Evolutionary conservation across 2,329 filamentous ascomycete species (phyloP).

Genomic region (Mycosphaerella sp.): DNA sequence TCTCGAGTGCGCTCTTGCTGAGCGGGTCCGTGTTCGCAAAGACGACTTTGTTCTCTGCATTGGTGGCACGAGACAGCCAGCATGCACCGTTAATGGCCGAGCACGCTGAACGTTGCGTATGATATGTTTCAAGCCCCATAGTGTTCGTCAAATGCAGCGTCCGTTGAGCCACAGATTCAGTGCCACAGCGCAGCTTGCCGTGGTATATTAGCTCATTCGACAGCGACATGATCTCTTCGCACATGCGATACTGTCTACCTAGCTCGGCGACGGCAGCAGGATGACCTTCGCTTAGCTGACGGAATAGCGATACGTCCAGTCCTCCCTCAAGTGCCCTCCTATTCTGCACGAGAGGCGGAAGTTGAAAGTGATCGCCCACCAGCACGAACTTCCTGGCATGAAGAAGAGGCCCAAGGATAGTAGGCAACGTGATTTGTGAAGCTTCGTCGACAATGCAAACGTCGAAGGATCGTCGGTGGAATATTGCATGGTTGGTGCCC

Average conservation of each 20-base stretch:
- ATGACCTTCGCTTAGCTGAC: slow-evolving; percentile 81
- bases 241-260: slow-evolving; percentile 98
- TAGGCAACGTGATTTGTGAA: slow-evolving; percentile 92
- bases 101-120: slow-evolving; percentile 18
- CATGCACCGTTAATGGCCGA: slow-evolving; percentile 42
- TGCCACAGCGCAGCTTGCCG: slow-evolving; percentile 86
- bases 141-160: slow-evolving; percentile 58
- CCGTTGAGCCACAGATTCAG: slow-evolving; percentile 61
- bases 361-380: slow-evolving; percentile 92
- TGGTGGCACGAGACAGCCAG: slow-evolving; percentile 69
- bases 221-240: slow-evolving; percentile 89
- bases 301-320: slow-evolving; percentile 89
- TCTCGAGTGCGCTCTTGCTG: slow-evolving; percentile 58
- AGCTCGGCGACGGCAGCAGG: slow-evolving; percentile 83
- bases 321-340: slow-evolving; percentile 79
- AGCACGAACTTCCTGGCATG: slow-evolving; percentile 90
- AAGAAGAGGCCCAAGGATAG: slow-evolving; percentile 87
- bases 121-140: slow-evolving; percentile 32
- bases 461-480: slow-evolving; percentile 84
- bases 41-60: slow-evolving; percentile 65
- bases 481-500: slow-evolving; percentile 81
- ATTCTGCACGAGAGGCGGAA: slow-evolving; percentile 90
- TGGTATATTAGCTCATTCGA: slow-evolving; percentile 91
- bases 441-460: slow-evolving; percentile 99
- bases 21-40: slow-evolving; percentile 87